phyloP scores from a whole-genome alignment of 129 eudicot genomes.

The Saposhnikovia divaricata region DNA sequence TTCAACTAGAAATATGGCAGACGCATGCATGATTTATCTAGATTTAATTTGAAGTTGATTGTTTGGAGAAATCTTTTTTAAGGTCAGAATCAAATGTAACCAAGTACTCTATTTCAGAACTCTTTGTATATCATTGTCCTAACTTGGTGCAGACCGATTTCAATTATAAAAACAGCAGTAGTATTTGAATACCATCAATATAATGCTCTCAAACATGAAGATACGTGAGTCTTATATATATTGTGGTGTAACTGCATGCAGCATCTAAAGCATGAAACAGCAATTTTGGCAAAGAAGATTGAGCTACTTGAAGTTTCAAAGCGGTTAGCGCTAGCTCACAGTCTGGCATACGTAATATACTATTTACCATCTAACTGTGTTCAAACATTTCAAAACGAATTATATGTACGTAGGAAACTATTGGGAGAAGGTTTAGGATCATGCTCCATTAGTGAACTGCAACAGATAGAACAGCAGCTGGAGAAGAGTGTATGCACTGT shows the following conservation, averaged over 20 bases:
- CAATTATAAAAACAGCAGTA: background rate
- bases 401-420: slow-evolving; percentile 44
- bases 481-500: slow-evolving; percentile 56
- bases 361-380: background rate
- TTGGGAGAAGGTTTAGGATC: slow-evolving; percentile 73
- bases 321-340: slow-evolving; percentile 32
- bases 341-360: background rate
- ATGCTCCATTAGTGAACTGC: slow-evolving; percentile 69
- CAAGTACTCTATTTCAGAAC: background rate
- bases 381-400: background rate
- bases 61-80: no score
- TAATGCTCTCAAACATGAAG: background rate
- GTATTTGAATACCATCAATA: no score
- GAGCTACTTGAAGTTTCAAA: slow-evolving; percentile 72
- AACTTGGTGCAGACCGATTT: background rate
- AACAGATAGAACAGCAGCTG: slow-evolving; percentile 62
- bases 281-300: slow-evolving; percentile 68
- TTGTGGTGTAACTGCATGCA: slow-evolving; percentile 19
- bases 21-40: no score
- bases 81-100: no score
- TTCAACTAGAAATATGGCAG: no score
- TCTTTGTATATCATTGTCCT: background rate
- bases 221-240: background rate
- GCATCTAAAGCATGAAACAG: slow-evolving; percentile 82
- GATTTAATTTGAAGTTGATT: no score